A percentile compares a stretch with the other conserved stretches of the same genome.
Conservation (phyloP, 768 basidiomycete species). For the Tricholoma flavovirens region DNA sequence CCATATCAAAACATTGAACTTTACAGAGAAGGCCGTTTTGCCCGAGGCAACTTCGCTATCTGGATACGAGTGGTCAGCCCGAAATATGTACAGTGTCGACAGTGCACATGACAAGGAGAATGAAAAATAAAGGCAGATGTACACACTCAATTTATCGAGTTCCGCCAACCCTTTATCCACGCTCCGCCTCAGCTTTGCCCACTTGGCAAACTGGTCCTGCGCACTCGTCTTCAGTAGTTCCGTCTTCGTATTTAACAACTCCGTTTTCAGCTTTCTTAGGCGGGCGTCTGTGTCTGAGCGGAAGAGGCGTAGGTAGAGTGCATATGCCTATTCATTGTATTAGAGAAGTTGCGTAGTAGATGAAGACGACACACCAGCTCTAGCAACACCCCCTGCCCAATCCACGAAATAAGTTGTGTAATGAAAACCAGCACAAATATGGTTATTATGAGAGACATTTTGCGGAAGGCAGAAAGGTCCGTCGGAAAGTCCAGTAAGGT, state of each 20-base stretch:
- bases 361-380: conserved; percentile 56
- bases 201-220: conserved; percentile 97
- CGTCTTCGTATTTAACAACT: conserved; percentile 74
- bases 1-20: too few species aligned
- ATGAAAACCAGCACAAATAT: conserved; percentile 80
- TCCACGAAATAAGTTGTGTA: conserved; percentile 82
- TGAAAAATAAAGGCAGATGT: neutral
- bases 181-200: conserved; percentile 88
- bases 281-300: conserved; percentile 46
- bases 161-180: conserved; percentile 91
- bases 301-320: conserved; percentile 62
- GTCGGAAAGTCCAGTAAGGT: neutral
- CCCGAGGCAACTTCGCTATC: conserved; percentile 59
- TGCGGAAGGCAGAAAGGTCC: conserved; percentile 5
- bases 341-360: conserved; percentile 2
- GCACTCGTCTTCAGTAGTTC: conserved; percentile 88
- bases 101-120: neutral
- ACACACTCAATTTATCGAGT: conserved; percentile 87
- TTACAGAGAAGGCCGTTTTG: conserved; percentile 59
- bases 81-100: neutral
- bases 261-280: conserved; percentile 70
- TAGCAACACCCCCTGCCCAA: conserved; percentile 79
- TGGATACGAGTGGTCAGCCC: conserved; percentile 22
- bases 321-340: conserved; percentile 53
- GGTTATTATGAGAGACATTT: conserved; percentile 75